phyloP scores from a whole-genome alignment of 371 early-diverging fungal genomes.

The Mortierella sp. region DNA sequence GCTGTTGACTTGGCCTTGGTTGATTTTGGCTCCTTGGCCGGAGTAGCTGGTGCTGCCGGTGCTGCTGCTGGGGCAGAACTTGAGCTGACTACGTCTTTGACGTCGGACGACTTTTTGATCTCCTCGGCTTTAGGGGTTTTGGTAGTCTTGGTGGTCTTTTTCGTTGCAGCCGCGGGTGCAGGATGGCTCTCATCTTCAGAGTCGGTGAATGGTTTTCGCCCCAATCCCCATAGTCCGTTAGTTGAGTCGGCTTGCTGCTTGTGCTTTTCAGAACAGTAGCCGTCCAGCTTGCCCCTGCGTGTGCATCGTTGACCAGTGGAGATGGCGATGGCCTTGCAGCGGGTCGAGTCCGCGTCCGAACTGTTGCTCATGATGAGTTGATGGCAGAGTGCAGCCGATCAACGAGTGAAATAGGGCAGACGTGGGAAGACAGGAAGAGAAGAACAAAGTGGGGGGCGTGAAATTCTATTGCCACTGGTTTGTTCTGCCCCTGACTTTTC shows the following conservation, averaged over 20 bases:
- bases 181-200: conserved; percentile 18
- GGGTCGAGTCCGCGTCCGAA: conserved; percentile 15
- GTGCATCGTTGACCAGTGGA: conserved; percentile 45
- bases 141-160: conserved; percentile 8
- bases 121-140: conserved; percentile 15
- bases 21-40: conserved; percentile 1
- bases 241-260: conserved; percentile 25
- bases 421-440: background rate
- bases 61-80: conserved; percentile 3
- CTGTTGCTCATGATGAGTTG: background rate
- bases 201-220: conserved; percentile 18
- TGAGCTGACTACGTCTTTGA: conserved; percentile 3
- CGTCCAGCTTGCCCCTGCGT: conserved; percentile 41
- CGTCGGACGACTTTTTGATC: conserved; percentile 17
- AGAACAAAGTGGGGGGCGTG: background rate
- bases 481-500: background rate
- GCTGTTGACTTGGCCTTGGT: background rate
- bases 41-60: background rate
- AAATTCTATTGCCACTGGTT: background rate
- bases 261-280: conserved; percentile 51
- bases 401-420: too few relatives aligned
- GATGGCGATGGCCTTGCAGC: conserved; percentile 51
- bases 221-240: conserved; percentile 7
- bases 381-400: background rate
- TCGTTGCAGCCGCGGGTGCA: conserved; percentile 2